Conservation (phyloP, 768 basidiomycete genomes). For the Hypholoma fasciculare region DNA sequence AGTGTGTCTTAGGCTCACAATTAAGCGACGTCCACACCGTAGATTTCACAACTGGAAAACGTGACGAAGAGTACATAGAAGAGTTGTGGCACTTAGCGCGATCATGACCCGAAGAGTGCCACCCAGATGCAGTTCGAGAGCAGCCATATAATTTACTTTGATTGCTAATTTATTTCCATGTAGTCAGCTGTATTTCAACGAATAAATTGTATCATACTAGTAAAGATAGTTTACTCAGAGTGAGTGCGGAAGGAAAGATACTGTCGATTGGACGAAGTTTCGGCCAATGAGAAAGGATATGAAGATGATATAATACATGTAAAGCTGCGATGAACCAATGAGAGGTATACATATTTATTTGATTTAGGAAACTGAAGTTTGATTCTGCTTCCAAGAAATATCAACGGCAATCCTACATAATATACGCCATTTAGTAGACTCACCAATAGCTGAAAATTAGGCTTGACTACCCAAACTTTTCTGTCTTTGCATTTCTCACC, state of each 20-base stretch:
- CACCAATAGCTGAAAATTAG: slow-evolving; percentile 26
- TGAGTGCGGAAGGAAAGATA: neutral
- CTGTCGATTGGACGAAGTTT: neutral
- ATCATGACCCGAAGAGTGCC: slow-evolving; percentile 29
- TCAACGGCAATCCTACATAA: neutral
- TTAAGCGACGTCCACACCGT: slow-evolving; percentile 47
- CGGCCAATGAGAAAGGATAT: neutral
- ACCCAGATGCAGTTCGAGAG: neutral
- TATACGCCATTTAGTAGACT: neutral
- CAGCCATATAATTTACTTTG: neutral
- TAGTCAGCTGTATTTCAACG: slow-evolving; percentile 16
- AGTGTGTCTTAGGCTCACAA: slow-evolving; percentile 39
- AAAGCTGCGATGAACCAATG: neutral
- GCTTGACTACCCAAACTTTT: slow-evolving; percentile 75
- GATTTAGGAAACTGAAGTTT: neutral
- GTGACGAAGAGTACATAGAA: slow-evolving; percentile 37
- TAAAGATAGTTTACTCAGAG: neutral
- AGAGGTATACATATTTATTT: neutral
- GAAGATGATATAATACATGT: neutral
- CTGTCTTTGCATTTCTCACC: slow-evolving; percentile 72
- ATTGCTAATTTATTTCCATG: slow-evolving; percentile 4
- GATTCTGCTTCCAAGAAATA: neutral
- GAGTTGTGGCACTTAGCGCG: slow-evolving; percentile 46
- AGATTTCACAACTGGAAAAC: slow-evolving; percentile 33
- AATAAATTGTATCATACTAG: slow-evolving; percentile 9